phyloP scores from a whole-genome alignment of 2,329 filamentous ascomycete species.

The Colletotrichum sp. region DNA sequence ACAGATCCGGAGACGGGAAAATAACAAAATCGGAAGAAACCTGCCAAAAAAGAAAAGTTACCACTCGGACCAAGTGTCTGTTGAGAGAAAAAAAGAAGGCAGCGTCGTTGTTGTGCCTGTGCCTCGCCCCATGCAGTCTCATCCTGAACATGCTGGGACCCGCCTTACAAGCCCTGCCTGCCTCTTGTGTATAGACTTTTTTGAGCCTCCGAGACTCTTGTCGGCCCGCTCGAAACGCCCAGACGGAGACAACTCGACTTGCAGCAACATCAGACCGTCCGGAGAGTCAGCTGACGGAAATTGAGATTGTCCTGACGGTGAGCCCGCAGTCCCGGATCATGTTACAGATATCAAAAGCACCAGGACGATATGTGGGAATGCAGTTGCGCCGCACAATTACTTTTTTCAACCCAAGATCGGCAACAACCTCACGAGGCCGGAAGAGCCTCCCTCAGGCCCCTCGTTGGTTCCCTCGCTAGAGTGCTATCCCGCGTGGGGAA shows the following conservation, averaged over 20 bases:
- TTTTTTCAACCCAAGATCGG: neutral
- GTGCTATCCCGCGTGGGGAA: slow-evolving; percentile 5
- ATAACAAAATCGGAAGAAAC: neutral
- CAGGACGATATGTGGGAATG: neutral
- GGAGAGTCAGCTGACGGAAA: neutral
- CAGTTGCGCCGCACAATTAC: neutral
- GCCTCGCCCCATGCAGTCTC: neutral
- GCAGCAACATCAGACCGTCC: neutral
- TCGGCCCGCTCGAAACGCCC: slow-evolving; percentile 4
- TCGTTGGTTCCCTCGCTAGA: slow-evolving; percentile 11
- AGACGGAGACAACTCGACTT: neutral
- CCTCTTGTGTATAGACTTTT: neutral
- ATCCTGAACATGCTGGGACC: neutral
- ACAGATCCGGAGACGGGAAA: neutral
- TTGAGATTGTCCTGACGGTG: neutral
- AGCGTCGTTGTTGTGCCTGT: neutral
- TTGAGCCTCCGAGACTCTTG: neutral
- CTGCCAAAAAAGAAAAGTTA: neutral
- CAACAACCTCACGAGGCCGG: neutral
- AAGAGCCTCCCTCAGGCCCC: neutral
- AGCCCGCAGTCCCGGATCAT: neutral
- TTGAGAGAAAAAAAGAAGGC: neutral
- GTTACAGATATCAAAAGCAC: neutral
- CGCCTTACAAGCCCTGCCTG: neutral
- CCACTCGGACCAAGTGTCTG: neutral